Evolutionary conservation across 1,284 basidiomycete genomes (phyloP).

Genomic region (Moesziomyces globuligerus): DNA sequence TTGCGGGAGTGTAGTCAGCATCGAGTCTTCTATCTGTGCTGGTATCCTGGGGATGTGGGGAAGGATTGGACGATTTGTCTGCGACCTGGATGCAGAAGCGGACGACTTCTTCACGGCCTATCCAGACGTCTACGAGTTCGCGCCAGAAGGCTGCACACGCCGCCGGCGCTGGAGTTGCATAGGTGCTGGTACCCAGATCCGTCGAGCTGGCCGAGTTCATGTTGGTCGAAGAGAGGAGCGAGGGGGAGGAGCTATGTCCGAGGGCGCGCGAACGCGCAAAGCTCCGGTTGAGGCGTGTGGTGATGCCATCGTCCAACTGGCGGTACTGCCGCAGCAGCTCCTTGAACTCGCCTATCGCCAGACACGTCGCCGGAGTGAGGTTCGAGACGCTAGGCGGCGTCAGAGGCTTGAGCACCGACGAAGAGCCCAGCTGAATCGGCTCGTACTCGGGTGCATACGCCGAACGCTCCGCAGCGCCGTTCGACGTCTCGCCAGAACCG

Average conservation of each 20-base stretch:
- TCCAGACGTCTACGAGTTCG: constrained; percentile 57
- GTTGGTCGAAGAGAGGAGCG: constrained; percentile 37
- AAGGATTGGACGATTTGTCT: constrained; percentile 11
- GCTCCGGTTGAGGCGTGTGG: constrained; percentile 56
- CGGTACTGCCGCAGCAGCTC: constrained; percentile 61
- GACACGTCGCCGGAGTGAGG: constrained; percentile 46
- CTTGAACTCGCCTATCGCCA: constrained; percentile 55
- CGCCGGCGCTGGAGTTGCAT: constrained; percentile 27
- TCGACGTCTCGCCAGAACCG: background rate
- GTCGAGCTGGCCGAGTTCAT: constrained; percentile 28
- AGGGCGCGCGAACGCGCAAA: constrained; percentile 53
- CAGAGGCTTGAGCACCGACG: constrained; percentile 28
- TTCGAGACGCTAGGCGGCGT: constrained; percentile 44
- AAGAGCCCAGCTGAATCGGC: constrained; percentile 31
- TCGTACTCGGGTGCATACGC: constrained; percentile 24
- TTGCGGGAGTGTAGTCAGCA: constrained; percentile 28
- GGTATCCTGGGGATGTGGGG: background rate
- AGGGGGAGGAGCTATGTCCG: constrained; percentile 50
- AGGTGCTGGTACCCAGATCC: constrained; percentile 59
- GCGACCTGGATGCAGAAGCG: constrained; percentile 54
- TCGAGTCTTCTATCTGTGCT: constrained; percentile 39
- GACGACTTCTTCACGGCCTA: constrained; percentile 57
- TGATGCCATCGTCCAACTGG: constrained; percentile 59
- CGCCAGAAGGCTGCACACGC: constrained; percentile 57
- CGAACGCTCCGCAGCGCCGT: background rate